phyloP scores from a whole-genome alignment of 2,329 filamentous ascomycete genomes.

The Neospermospora avenae region DNA sequence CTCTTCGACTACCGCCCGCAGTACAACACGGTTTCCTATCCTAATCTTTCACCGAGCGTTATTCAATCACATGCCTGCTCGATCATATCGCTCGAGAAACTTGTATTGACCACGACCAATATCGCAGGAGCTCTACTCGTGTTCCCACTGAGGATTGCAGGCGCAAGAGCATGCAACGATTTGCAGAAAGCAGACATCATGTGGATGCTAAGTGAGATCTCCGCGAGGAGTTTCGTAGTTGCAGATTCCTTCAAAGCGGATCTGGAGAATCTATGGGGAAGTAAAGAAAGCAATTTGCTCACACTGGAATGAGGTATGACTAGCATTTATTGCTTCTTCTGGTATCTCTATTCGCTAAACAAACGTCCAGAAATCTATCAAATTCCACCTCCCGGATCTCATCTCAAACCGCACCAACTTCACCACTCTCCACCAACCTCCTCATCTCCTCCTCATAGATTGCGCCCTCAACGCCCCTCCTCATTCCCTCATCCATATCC shows the following conservation, averaged over 20 bases:
- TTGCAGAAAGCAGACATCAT: slow-evolving; percentile 12
- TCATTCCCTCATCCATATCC: not conserved
- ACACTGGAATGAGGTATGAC: no score
- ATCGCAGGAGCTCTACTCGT: slow-evolving; percentile 23
- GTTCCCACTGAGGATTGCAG: slow-evolving; percentile 26
- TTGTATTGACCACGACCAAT: slow-evolving; percentile 17
- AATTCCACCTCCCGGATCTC: no score
- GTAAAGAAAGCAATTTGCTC: not conserved
- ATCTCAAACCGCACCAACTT: no score
- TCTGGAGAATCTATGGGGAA: slow-evolving; percentile 17
- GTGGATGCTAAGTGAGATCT: slow-evolving; percentile 19
- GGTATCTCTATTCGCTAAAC: no score
- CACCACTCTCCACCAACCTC: not conserved
- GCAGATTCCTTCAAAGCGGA: slow-evolving; percentile 23
- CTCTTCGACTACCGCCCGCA: slow-evolving; percentile 23
- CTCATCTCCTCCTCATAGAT: slow-evolving; percentile 6
- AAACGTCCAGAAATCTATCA: no score
- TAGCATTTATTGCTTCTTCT: no score
- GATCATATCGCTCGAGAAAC: slow-evolving; percentile 14
- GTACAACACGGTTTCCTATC: slow-evolving; percentile 9
- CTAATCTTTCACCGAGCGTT: not conserved
- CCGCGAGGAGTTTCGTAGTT: slow-evolving; percentile 22
- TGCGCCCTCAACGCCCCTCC: slow-evolving; percentile 1
- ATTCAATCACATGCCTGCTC: slow-evolving; percentile 18
- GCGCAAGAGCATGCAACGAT: slow-evolving; percentile 17